phyloP scores from a whole-genome alignment of 441 rosid genomes.

The Mallotus japonicus region DNA sequence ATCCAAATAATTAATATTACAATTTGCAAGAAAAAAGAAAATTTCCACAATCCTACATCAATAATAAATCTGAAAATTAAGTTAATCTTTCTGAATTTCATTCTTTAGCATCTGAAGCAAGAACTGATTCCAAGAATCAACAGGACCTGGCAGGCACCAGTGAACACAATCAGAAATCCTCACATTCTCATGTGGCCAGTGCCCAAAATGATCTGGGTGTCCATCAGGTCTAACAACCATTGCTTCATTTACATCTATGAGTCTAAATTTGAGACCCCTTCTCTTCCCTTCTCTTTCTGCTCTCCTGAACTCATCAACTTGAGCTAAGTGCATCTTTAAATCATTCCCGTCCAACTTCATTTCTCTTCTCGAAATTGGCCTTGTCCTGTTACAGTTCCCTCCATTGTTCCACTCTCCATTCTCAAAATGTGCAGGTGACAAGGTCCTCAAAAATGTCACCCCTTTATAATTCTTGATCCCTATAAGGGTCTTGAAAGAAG shows the following conservation, averaged over 20 bases:
- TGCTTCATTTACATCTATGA: constrained; percentile 51
- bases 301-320: constrained; percentile 49
- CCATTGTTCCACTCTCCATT: constrained; percentile 62
- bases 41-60: not conserved
- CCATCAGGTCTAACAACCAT: constrained; percentile 78
- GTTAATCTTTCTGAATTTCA: constrained; percentile 24
- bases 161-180: constrained; percentile 64
- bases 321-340: constrained; percentile 45
- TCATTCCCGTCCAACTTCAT: constrained; percentile 36
- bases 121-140: constrained; percentile 76
- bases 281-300: constrained; percentile 43
- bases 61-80: constrained; percentile 24
- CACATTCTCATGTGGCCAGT: constrained; percentile 36
- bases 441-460: constrained; percentile 53
- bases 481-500: constrained; percentile 43
- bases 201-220: constrained; percentile 58
- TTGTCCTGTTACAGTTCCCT: constrained; percentile 54
- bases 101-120: constrained; percentile 49
- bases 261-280: constrained; percentile 38
- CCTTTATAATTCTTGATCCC: constrained; percentile 41
- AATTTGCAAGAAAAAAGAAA: not conserved
- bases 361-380: constrained; percentile 45
- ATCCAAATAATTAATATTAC: not conserved
- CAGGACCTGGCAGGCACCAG: constrained; percentile 85
- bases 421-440: constrained; percentile 62